Evolutionary conservation across 2,329 filamentous ascomycete species (phyloP).

Genomic region (Pyrenochaeta sp.): DNA sequence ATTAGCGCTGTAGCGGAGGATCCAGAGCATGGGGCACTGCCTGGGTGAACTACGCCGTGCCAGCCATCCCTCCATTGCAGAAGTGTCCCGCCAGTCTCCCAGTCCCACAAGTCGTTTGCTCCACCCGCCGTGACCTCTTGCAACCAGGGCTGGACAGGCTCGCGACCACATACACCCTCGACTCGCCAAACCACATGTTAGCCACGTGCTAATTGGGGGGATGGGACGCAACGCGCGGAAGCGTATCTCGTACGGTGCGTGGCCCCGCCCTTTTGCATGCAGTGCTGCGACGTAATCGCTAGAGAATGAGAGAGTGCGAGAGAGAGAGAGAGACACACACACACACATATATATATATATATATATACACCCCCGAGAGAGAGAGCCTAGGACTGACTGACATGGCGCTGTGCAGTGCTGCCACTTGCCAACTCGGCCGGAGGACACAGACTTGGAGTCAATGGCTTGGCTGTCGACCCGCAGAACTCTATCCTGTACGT

Average conservation of each 20-base stretch:
- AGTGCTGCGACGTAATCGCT: slow-evolving; percentile 10
- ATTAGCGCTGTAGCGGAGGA: background rate
- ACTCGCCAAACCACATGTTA: slow-evolving; percentile 21
- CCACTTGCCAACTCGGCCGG: slow-evolving; percentile 77
- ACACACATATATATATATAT: too few relatives aligned
- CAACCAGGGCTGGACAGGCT: background rate
- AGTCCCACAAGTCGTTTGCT: background rate
- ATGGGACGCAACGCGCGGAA: slow-evolving; percentile 63
- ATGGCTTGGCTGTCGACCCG: slow-evolving; percentile 88
- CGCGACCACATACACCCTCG: background rate
- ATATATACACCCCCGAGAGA: too few relatives aligned
- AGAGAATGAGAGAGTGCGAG: too few relatives aligned
- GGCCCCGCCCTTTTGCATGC: slow-evolving; percentile 17
- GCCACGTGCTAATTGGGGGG: slow-evolving; percentile 27
- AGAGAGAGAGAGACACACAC: too few relatives aligned
- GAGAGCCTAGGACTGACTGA: too few relatives aligned
- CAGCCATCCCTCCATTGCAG: too few relatives aligned
- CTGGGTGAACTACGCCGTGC: too few relatives aligned
- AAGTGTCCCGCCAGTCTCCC: too few relatives aligned
- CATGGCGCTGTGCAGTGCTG: slow-evolving; percentile 62
- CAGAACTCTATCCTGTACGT: slow-evolving; percentile 85
- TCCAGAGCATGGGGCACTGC: background rate
- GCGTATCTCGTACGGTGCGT: slow-evolving; percentile 62
- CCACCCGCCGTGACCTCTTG: background rate
- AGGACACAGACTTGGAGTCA: slow-evolving; percentile 92